These are phyloP conservation scores for Sicyos edulis DNA, from an alignment of 306 rosid species.

Conservation along the genomic window DNA sequence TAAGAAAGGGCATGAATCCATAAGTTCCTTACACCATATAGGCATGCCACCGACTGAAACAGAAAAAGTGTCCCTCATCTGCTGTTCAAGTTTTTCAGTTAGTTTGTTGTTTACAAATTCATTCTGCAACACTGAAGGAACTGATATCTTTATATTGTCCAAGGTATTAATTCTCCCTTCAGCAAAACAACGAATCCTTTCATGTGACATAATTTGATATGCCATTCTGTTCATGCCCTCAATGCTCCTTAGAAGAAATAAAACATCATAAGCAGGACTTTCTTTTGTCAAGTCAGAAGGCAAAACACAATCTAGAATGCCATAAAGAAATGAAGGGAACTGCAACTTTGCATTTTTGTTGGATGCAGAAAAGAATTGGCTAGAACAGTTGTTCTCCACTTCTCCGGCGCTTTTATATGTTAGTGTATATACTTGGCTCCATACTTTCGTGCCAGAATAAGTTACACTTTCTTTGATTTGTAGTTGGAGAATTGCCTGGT, in stretches of 20 bases:
- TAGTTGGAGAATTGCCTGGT: constrained; percentile 76
- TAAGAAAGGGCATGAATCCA: constrained; percentile 72
- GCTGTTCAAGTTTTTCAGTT: constrained; percentile 95
- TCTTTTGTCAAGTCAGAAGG: constrained; percentile 69
- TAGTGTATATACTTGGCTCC: constrained; percentile 67
- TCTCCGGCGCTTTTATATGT: constrained; percentile 51
- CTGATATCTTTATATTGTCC: constrained; percentile 46
- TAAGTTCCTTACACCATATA: constrained; percentile 70
- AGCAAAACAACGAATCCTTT: constrained; percentile 74
- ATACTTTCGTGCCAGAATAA: constrained; percentile 42
- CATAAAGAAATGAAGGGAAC: constrained; percentile 52
- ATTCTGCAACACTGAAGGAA: constrained; percentile 57
- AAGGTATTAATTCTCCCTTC: constrained; percentile 66
- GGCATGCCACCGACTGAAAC: constrained; percentile 83
- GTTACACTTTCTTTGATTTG: constrained; percentile 56
- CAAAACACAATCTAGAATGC: constrained; percentile 57
- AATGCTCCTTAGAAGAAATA: constrained; percentile 72
- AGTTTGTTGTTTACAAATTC: constrained; percentile 81
- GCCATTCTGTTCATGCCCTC: constrained; percentile 66
- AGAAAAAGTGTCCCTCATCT: constrained; percentile 75
- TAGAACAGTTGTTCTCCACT: constrained; percentile 28
- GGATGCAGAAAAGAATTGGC: constrained; percentile 30
- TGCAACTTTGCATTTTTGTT: constrained; percentile 31
- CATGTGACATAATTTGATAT: constrained; percentile 66
- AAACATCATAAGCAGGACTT: constrained; percentile 57